Evolutionary conservation across 805 yeast species (phyloP).

Genomic region (Kodamaea hsintzibuensis): DNA sequence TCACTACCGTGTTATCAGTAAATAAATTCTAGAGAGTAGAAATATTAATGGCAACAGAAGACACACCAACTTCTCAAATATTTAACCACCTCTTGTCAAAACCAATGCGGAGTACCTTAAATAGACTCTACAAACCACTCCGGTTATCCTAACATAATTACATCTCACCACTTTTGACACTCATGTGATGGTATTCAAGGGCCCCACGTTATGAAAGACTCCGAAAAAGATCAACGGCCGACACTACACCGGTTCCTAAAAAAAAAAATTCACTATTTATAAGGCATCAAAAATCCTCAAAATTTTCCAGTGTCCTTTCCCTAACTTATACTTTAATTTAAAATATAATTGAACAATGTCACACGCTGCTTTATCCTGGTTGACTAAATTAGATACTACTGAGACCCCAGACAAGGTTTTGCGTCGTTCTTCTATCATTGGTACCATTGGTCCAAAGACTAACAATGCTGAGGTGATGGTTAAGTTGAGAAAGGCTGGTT

Average conservation of each 20-base stretch:
- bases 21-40: neutral
- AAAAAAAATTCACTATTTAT: conserved; percentile 10
- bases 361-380: conserved; percentile 68
- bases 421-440: conserved; percentile 96
- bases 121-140: neutral
- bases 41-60: neutral
- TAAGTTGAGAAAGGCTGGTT: conserved; percentile 92
- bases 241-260: conserved; percentile 11
- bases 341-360: conserved; percentile 31
- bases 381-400: conserved; percentile 71
- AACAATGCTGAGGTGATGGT: conserved; percentile 83
- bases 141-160: neutral
- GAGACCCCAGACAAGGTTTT: conserved; percentile 73
- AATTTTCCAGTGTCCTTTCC: neutral
- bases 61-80: neutral
- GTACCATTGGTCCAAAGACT: conserved; percentile 99
- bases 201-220: conserved; percentile 2
- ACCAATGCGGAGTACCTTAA: no score
- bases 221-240: conserved; percentile 10
- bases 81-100: neutral
- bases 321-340: neutral
- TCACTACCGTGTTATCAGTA: neutral
- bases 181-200: neutral
- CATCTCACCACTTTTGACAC: neutral
- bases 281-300: conserved; percentile 6